A percentile compares a stretch with the other conserved stretches of the same genome.
These are phyloP conservation scores for Allium cepa DNA, from an alignment of 106 monocot species.

Conservation along the genomic window DNA sequence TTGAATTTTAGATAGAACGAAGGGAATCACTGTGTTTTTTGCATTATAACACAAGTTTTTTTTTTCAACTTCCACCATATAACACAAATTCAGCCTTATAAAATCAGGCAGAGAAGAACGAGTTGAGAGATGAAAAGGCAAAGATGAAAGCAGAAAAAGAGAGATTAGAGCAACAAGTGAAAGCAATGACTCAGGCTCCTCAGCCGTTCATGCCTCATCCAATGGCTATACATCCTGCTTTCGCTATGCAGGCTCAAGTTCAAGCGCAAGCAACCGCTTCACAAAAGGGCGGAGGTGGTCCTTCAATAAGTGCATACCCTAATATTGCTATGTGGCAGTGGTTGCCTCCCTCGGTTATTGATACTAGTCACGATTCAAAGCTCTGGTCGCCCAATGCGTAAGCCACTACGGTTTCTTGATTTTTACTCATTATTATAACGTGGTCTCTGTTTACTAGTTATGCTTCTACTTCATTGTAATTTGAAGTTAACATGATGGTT, in stretches of 20 bases:
- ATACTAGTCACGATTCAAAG: slow-evolving; percentile 59
- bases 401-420: background rate
- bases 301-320: slow-evolving; percentile 23
- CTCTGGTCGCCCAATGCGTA: slow-evolving; percentile 70
- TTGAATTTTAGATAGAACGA: too few relatives aligned
- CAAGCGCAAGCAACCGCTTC: background rate
- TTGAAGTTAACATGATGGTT: background rate
- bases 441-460: background rate
- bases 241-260: slow-evolving; percentile 15
- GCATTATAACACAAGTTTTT: too few relatives aligned
- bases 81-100: too few relatives aligned
- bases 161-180: slow-evolving; percentile 68
- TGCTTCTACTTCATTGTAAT: background rate
- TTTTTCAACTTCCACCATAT: too few relatives aligned
- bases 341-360: slow-evolving; percentile 40
- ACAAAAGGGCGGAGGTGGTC: slow-evolving; percentile 9
- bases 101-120: slow-evolving; percentile 64
- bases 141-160: slow-evolving; percentile 69
- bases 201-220: slow-evolving; percentile 49
- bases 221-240: slow-evolving; percentile 33
- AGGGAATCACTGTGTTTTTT: too few relatives aligned
- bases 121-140: slow-evolving; percentile 72
- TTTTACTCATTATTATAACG: background rate
- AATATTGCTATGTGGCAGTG: slow-evolving; percentile 55
- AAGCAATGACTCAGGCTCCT: slow-evolving; percentile 47